Conservation (phyloP, 1,284 basidiomycete species). For the Rhodotorula sp. region DNA sequence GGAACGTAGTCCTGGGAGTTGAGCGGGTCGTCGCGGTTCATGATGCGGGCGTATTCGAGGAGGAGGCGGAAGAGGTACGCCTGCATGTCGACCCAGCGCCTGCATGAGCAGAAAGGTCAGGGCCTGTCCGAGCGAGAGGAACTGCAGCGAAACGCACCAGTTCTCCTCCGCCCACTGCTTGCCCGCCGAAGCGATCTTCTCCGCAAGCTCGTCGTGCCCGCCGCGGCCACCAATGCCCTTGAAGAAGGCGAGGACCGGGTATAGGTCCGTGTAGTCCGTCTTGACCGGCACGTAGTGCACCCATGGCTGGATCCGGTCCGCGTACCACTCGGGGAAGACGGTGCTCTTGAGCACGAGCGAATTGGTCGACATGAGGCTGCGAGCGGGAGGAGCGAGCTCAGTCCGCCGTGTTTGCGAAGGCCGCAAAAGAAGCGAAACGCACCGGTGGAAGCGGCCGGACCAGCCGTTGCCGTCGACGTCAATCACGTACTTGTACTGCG, state of each 20-base stretch:
- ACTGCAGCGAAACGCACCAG: slow-evolving; percentile 51
- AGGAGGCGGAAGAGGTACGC: slow-evolving; percentile 28
- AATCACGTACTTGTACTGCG: slow-evolving; percentile 51
- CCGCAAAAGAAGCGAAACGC: not conserved
- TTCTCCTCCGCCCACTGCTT: slow-evolving; percentile 53
- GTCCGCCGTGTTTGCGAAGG: slow-evolving; percentile 56
- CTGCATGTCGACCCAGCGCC: not conserved
- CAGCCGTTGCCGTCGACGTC: slow-evolving; percentile 57
- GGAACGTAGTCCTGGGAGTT: not conserved
- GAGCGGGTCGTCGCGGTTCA: slow-evolving; percentile 38
- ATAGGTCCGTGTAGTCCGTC: slow-evolving; percentile 57
- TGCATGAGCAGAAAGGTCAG: not conserved
- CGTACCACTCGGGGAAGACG: slow-evolving; percentile 59
- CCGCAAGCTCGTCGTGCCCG: slow-evolving; percentile 54
- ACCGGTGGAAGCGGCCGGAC: slow-evolving; percentile 47
- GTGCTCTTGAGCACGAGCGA: slow-evolving; percentile 66
- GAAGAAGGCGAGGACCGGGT: slow-evolving; percentile 57
- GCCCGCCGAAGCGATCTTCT: slow-evolving; percentile 53
- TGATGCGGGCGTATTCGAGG: slow-evolving; percentile 40
- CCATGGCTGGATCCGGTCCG: slow-evolving; percentile 44
- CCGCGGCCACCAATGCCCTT: slow-evolving; percentile 47
- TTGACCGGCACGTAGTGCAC: slow-evolving; percentile 51
- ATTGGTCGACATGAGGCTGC: slow-evolving; percentile 62
- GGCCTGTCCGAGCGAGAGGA: slow-evolving; percentile 52
- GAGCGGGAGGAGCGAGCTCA: slow-evolving; percentile 48